Evolutionary conservation across 495 filamentous ascomycete species (phyloP).

Genomic region (Xylaria castorea): DNA sequence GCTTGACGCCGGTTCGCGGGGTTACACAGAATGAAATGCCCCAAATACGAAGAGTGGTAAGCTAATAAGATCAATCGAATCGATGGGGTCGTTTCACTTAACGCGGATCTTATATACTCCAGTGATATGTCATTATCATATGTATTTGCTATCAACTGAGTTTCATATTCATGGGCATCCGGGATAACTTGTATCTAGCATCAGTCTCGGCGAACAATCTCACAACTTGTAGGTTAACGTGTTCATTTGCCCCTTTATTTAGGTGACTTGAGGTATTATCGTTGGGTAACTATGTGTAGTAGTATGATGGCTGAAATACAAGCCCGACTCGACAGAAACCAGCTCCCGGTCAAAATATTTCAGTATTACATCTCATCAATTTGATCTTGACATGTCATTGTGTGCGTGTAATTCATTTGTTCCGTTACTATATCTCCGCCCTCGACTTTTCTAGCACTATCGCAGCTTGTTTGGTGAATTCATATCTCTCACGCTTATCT

Average conservation of each 20-base stretch:
- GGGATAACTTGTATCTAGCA: background rate
- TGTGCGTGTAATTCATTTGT: background rate
- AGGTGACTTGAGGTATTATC: background rate
- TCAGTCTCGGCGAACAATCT: background rate
- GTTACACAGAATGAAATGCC: background rate
- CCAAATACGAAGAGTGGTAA: background rate
- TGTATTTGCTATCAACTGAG: background rate
- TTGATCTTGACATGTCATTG: background rate
- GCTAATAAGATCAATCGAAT: background rate
- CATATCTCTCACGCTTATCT: constrained; percentile 35
- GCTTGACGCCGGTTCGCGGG: background rate
- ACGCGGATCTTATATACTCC: background rate
- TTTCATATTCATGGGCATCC: background rate
- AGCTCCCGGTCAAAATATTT: background rate
- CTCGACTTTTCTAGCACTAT: background rate
- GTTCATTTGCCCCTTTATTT: background rate
- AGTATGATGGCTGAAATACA: background rate
- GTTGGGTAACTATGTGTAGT: background rate
- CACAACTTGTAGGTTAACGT: background rate
- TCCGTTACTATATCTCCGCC: background rate
- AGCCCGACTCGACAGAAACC: background rate
- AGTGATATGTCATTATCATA: background rate
- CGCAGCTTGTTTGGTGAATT: constrained; percentile 34
- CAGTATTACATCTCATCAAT: background rate
- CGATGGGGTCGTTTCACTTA: background rate